phyloP scores from a whole-genome alignment of 805 yeast genomes.

The Saccharomycopsis fodiens region DNA sequence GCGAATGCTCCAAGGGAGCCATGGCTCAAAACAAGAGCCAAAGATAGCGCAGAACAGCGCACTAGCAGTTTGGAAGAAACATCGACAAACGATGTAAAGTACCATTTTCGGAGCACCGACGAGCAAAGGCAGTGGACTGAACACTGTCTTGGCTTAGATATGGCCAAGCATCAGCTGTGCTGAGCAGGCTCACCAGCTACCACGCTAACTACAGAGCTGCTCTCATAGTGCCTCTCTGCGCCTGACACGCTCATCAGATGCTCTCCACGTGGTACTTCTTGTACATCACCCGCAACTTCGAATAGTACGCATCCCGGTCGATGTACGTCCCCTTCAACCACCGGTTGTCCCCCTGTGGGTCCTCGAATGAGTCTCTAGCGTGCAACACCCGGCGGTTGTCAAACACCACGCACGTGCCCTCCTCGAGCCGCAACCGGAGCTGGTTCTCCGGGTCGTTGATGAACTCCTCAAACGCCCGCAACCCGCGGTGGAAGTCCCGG shows the following conservation, averaged over 20 bases:
- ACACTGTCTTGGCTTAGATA: too few species aligned
- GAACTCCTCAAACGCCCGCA: conserved; percentile 48
- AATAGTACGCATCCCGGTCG: conserved; percentile 61
- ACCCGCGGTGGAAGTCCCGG: conserved; percentile 50
- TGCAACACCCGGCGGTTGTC: conserved; percentile 67
- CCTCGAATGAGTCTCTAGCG: conserved; percentile 36
- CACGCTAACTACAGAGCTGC: too few species aligned
- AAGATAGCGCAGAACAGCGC: too few species aligned
- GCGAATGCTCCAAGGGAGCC: too few species aligned
- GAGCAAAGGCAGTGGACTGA: too few species aligned
- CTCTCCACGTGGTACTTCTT: conserved; percentile 21
- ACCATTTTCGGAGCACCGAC: too few species aligned
- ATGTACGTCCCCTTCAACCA: conserved; percentile 73
- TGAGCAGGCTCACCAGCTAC: too few species aligned
- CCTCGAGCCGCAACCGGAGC: conserved; percentile 43
- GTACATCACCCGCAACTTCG: conserved; percentile 39
- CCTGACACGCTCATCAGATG: background rate
- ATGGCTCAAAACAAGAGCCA: too few species aligned
- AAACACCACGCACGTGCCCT: conserved; percentile 58
- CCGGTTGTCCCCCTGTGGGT: conserved; percentile 35
- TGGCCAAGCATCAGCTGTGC: too few species aligned
- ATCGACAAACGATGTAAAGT: too few species aligned
- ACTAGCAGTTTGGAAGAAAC: too few species aligned
- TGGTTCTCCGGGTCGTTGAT: conserved; percentile 47
- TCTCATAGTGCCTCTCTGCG: too few species aligned